A percentile compares a stretch with the other conserved stretches of the same genome.
phyloP scores from a whole-genome alignment of 139 green algal genomes.

The Chlorella sp. region DNA sequence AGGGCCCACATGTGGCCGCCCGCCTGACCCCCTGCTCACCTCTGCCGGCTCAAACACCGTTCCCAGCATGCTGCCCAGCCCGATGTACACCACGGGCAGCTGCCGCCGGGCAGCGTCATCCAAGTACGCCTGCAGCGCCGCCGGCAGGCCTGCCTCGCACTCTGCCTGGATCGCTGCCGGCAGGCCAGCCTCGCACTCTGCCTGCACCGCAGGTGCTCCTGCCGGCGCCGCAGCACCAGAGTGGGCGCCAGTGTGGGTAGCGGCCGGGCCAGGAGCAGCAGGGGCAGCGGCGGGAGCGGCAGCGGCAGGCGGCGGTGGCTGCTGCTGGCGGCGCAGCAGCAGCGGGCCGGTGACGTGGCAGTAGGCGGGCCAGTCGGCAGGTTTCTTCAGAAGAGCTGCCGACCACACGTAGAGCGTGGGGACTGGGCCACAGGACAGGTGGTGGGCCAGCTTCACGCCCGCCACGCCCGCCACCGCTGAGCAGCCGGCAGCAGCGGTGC shows the following conservation, averaged over 20 bases:
- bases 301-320: neutral
- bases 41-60: constrained; percentile 23
- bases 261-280: neutral
- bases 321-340: constrained; percentile 24
- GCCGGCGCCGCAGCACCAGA: no score
- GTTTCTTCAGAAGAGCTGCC: constrained; percentile 62
- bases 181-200: no score
- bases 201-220: no score
- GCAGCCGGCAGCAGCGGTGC: no score
- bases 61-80: constrained; percentile 17
- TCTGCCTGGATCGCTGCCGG: no score
- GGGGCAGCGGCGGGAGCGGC: neutral
- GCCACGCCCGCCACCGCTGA: neutral
- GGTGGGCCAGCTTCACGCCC: neutral
- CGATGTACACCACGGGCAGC: constrained; percentile 40
- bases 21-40: neutral
- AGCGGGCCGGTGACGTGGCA: constrained; percentile 63
- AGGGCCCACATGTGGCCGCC: no score
- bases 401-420: constrained; percentile 68
- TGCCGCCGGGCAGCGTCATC: neutral
- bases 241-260: no score
- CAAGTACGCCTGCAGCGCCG: constrained; percentile 17
- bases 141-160: neutral
- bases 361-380: constrained; percentile 63
- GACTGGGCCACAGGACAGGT: constrained; percentile 11